Base-by-base conservation (phyloP, 1,284 basidiomycete genomes). In the Tilletia indica region DNA sequence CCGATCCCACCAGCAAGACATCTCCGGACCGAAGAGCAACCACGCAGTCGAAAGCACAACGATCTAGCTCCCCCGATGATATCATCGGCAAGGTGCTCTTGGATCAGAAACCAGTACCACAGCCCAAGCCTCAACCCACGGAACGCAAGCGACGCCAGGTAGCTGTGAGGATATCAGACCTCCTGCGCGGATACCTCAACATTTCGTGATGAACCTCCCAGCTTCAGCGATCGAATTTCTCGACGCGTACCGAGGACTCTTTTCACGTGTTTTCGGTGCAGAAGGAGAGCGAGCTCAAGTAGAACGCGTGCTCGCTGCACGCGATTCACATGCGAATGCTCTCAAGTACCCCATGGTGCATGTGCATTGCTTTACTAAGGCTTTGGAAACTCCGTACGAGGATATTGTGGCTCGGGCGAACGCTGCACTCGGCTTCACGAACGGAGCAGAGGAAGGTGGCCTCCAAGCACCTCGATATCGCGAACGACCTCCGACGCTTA, bases 141-240 rank as follows among this genome's bases (percentile, higher is more conserved):
- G 36, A 67, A 31, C 25, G 38, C 14, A 48, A 54, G 58, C 39
- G 14, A n/a, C 0, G 36, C 16, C n/a, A 47, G 6, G 36, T 36
- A 19, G 34, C n/a, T 8, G 14, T 39, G 36, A 64, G 14, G 42
- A 45, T 8, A 45, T 45, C 42, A 11, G 51, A 9, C 45, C 70
- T 8, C 58, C 70, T 36, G 38, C 77, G 2, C 69, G 72, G 42
- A 58, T 83, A 4, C 69, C 82, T 11, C 87, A 90, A 31, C 96
- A 97, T 84, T 97, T 93, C 81, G 91, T 98, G 25, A 97, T 99
- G 94, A 99, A 99, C 85, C 87, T 99, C 31, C 97, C 97, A 2
- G 94, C 93, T 73, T 91, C 91, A 36, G 95, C 96, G 0, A 89
- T 98, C 72, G 88, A 90, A 68, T 98, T 99, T 85, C 87, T 99